These are phyloP conservation scores for Cercophora samala DNA, from an alignment of 495 filamentous ascomycete species.

Conservation along the genomic window DNA sequence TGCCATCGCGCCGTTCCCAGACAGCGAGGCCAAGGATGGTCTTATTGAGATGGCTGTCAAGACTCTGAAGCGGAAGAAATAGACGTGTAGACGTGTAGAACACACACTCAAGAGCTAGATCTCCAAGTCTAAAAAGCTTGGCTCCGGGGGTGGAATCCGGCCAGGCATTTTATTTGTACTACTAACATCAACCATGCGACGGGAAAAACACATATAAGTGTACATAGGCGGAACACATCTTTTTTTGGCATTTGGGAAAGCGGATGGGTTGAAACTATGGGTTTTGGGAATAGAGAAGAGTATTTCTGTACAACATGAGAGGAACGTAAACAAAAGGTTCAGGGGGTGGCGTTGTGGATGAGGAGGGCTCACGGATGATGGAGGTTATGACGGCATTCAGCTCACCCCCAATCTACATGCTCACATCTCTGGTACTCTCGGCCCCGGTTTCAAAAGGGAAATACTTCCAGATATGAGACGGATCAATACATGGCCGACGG, in stretches of 20 bases:
- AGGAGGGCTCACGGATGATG: not conserved
- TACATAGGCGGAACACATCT: not conserved
- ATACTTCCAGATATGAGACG: not conserved
- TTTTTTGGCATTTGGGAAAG: not conserved
- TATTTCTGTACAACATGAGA: not conserved
- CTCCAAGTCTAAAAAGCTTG: slow-evolving; percentile 22
- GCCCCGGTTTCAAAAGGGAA: not conserved
- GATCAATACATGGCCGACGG: not conserved
- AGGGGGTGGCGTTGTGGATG: not conserved
- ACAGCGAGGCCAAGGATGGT: slow-evolving; percentile 86
- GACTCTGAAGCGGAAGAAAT: slow-evolving; percentile 86
- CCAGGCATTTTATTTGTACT: slow-evolving; percentile 10
- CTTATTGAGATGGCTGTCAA: slow-evolving; percentile 91
- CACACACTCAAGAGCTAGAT: not conserved
- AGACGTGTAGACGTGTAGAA: slow-evolving; percentile 33
- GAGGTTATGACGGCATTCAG: not conserved
- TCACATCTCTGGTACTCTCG: not conserved
- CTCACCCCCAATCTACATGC: not conserved
- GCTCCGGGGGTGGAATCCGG: not conserved
- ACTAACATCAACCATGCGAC: not conserved
- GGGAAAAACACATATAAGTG: not conserved
- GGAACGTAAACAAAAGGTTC: not conserved
- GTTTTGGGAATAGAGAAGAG: not conserved
- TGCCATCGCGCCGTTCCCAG: slow-evolving; percentile 77
- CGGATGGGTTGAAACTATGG: not conserved